Evolutionary conservation across 768 basidiomycete genomes (phyloP).

Genomic region (Austroboletus eburneus): DNA sequence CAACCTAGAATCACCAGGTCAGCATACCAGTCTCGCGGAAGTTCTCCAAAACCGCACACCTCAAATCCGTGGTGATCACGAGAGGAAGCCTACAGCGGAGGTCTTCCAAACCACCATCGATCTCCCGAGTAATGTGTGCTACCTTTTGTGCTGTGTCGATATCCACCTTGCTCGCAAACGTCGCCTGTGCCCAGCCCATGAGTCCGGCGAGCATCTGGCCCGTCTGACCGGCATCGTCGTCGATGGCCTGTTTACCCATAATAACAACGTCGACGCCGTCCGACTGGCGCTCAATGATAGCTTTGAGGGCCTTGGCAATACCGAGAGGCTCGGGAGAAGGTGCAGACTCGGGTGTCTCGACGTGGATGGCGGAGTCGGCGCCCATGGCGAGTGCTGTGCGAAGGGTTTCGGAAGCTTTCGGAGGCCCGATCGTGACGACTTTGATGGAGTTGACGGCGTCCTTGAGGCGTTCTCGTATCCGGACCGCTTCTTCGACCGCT

Average conservation of each 20-base stretch:
- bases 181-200: slow-evolving; percentile 89
- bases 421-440: slow-evolving; percentile 89
- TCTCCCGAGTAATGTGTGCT: slow-evolving; percentile 78
- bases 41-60: slow-evolving; percentile 49
- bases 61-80: slow-evolving; percentile 88
- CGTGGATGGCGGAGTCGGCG: slow-evolving; percentile 88
- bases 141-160: slow-evolving; percentile 60
- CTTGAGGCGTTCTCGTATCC: slow-evolving; percentile 82
- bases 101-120: slow-evolving; percentile 91
- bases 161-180: slow-evolving; percentile 87
- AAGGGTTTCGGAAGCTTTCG: slow-evolving; percentile 85
- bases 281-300: slow-evolving; percentile 61
- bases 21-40: not conserved
- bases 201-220: slow-evolving; percentile 97
- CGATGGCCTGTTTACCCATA: slow-evolving; percentile 97
- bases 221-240: slow-evolving; percentile 93
- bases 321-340: slow-evolving; percentile 86
- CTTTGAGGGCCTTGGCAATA: slow-evolving; percentile 81
- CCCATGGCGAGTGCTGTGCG: slow-evolving; percentile 98
- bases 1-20: slow-evolving; percentile 40
- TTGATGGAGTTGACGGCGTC: slow-evolving; percentile 80
- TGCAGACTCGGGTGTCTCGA: slow-evolving; percentile 72
- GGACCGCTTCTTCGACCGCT: slow-evolving; percentile 98
- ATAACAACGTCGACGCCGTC: slow-evolving; percentile 81
- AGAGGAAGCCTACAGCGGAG: slow-evolving; percentile 75